These are phyloP conservation scores for Plasmodium vivax DNA, from an alignment of 169 alveolate species.

Conservation along the genomic window DNA sequence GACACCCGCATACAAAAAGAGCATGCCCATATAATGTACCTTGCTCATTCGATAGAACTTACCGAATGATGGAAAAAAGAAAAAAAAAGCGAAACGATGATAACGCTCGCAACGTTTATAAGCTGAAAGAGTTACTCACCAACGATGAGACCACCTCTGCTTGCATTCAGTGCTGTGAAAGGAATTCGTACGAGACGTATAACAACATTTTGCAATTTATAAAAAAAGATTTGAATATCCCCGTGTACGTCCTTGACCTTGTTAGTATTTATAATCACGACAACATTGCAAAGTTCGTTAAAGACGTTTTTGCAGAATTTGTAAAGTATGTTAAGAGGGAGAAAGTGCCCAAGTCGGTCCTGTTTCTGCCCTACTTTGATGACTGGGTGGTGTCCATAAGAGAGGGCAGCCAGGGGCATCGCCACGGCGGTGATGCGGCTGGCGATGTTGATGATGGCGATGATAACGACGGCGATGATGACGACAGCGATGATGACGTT, in stretches of 20 bases:
- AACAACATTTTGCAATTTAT: slow-evolving; percentile 36
- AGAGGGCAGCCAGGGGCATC: not conserved
- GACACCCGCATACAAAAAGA: not conserved
- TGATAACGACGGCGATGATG: not conserved
- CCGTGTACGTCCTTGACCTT: slow-evolving; percentile 37
- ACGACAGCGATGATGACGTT: not conserved
- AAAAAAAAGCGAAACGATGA: not conserved
- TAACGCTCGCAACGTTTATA: not conserved
- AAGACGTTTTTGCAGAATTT: slow-evolving; percentile 53
- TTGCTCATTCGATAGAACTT: not conserved
- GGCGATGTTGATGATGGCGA: not conserved
- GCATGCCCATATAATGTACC: not conserved
- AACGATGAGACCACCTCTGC: slow-evolving; percentile 6
- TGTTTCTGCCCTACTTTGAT: slow-evolving; percentile 64
- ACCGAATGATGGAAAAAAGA: not conserved
- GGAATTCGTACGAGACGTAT: slow-evolving; percentile 57
- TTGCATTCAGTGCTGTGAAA: slow-evolving; percentile 30
- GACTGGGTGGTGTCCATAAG: slow-evolving; percentile 50
- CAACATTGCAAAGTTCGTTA: slow-evolving; percentile 35
- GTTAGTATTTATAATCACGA: slow-evolving; percentile 53
- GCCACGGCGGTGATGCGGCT: not conserved
- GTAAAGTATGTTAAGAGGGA: slow-evolving; percentile 46
- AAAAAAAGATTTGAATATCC: slow-evolving; percentile 27
- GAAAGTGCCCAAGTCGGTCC: slow-evolving; percentile 13
- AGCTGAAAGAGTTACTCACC: slow-evolving; percentile 1